phyloP scores from a whole-genome alignment of 768 basidiomycete species.

The Gloeopeniophorella convolvens region DNA sequence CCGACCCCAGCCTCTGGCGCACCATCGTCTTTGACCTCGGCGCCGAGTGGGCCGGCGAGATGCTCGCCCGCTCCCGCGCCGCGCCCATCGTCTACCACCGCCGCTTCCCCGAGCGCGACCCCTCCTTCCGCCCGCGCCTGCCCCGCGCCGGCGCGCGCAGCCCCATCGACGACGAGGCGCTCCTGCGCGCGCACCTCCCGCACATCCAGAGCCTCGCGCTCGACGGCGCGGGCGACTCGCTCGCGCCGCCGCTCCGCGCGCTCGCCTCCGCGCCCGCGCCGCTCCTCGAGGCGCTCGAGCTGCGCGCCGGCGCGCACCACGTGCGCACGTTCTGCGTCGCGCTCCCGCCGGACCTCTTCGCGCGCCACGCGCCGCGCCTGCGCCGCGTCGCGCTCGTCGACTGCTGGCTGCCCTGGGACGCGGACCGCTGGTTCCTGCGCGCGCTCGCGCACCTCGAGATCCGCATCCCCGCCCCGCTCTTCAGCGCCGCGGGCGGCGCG shows the following conservation, averaged over 20 bases:
- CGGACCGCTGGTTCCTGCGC: background rate
- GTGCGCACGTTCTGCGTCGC: background rate
- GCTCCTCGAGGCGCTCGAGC: background rate
- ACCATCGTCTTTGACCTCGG: background rate
- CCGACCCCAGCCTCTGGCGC: background rate
- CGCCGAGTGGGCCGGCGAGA: background rate
- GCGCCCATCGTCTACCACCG: background rate
- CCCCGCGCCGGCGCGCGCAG: too few species aligned
- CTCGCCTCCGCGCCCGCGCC: background rate
- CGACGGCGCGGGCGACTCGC: background rate
- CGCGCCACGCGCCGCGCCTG: background rate
- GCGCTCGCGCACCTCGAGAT: background rate
- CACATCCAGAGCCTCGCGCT: background rate
- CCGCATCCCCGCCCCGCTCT: background rate
- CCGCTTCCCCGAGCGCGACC: too few species aligned
- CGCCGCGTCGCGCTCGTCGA: background rate
- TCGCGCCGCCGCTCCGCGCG: background rate
- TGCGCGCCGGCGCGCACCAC: background rate
- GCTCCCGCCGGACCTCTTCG: background rate
- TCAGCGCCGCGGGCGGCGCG: background rate
- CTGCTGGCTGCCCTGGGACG: background rate
- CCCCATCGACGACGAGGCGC: background rate
- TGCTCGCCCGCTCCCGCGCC: background rate
- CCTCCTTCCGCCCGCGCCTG: background rate
- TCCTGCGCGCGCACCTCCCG: background rate